Percentiles rank a stretch among this genome's conserved stretches.
Evolutionary conservation across 495 filamentous ascomycete genomes (phyloP).

Genomic region (Lasiosphaeriaceae sp.): DNA sequence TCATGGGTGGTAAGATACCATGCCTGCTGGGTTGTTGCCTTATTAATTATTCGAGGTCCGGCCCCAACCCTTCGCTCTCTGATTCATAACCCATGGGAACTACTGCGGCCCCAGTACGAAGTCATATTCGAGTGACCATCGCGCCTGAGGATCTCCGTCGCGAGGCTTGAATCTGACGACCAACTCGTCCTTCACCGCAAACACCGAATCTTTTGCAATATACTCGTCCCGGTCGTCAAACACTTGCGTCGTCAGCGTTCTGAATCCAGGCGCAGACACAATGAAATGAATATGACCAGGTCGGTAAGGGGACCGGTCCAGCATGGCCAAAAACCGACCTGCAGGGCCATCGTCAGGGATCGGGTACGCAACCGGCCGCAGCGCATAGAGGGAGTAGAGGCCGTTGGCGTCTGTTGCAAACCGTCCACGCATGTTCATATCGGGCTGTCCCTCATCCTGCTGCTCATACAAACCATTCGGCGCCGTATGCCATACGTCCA

Average conservation of each 20-base stretch:
- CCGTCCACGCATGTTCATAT: constrained; percentile 70
- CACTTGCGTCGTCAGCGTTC: constrained; percentile 66
- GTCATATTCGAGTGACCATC: constrained; percentile 56
- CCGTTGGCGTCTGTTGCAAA: constrained; percentile 65
- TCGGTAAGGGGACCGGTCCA: constrained; percentile 68
- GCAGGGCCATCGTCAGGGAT: constrained; percentile 64
- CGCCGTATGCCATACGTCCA: constrained; percentile 77
- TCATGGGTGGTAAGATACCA: too few species aligned
- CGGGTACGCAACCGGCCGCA: constrained; percentile 69
- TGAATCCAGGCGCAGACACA: constrained; percentile 31
- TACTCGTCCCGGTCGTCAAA: constrained; percentile 65
- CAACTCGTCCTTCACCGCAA: constrained; percentile 73
- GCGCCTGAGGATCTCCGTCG: constrained; percentile 56
- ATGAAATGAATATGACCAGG: constrained; percentile 78
- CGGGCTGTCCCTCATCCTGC: constrained; percentile 66
- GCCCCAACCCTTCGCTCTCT: not conserved
- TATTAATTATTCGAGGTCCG: not conserved
- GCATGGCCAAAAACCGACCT: constrained; percentile 46
- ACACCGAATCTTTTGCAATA: constrained; percentile 64
- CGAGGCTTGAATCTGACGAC: constrained; percentile 61
- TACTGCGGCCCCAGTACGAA: constrained; percentile 36
- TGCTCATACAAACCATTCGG: constrained; percentile 80
- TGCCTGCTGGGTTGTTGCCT: too few species aligned
- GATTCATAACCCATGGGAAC: not conserved
- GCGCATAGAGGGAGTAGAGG: constrained; percentile 61